These are phyloP conservation scores for Aegilops bicornis DNA, from an alignment of 176 grass and related monocot species.

Conservation along the genomic window DNA sequence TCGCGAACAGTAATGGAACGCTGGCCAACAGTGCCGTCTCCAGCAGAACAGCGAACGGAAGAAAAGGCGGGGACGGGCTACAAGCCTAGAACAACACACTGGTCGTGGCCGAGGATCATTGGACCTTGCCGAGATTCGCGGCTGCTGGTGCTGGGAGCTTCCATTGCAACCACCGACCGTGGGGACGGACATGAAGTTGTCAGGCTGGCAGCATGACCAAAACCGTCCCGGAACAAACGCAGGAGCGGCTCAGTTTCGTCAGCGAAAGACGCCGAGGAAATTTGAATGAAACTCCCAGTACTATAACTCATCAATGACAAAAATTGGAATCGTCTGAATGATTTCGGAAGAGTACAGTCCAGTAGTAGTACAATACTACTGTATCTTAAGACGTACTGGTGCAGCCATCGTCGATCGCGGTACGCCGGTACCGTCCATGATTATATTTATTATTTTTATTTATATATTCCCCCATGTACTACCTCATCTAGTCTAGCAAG, in stretches of 20 bases:
- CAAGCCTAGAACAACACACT: neutral
- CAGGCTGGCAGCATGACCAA: neutral
- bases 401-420: neutral
- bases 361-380: too few relatives aligned
- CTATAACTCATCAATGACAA: neutral
- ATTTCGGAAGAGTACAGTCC: neutral
- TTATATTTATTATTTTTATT: too few relatives aligned
- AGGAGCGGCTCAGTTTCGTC: neutral
- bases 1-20: neutral
- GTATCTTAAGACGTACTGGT: too few relatives aligned
- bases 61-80: neutral
- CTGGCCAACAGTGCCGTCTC: neutral
- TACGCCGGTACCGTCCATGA: neutral
- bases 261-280: too few relatives aligned
- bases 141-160: neutral
- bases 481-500: neutral
- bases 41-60: neutral
- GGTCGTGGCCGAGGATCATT: neutral
- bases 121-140: neutral
- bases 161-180: slow-evolving; percentile 24
- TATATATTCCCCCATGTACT: neutral
- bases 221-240: neutral
- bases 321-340: neutral
- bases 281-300: neutral
- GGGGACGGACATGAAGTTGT: neutral